Evolutionary conservation across 2,329 filamentous ascomycete species (phyloP), one percentile per base, ranked within the genome.

Genomic region (Nigrograna mackinnonii): DNA sequence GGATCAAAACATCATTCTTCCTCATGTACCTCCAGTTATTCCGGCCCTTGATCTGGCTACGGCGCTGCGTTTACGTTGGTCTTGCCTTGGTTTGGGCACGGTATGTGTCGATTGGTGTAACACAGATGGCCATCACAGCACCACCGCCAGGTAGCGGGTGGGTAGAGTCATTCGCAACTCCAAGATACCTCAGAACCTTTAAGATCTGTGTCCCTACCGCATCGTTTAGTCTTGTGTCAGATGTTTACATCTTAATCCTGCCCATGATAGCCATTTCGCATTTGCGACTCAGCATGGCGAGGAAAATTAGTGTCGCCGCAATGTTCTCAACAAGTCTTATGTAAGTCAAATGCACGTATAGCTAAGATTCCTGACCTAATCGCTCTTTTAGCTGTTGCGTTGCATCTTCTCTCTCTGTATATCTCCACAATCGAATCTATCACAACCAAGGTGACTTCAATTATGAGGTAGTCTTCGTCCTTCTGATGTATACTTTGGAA

Each of bases 1-100:
- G 18, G 4, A 32, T 32, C 13, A 46, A 46, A 22, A 33, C 43
- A 4, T 33, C 34, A 7, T 46, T 46, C 22, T 43, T 46, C 30
- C 18, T 46, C 11, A 46, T 46, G 43, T 46, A 46, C 21, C 39
- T 46, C 14, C 39, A 46, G 24, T 14, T 46, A 12, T 46, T 46
- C 22, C 6, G 22, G 4, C 38, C 43, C 4, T 26, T 46, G 12
- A 13, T 14, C 5, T 46, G 43, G 43, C 11, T 46, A 14, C 22
- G 39, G 12, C 16, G 24, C 18, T 18, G 31, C 21, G 9, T 16
- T n/a, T 46, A 46, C 18, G 21, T 34, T 22, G 39, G 38, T 18
- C 34, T 46, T 4, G 13, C 22, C 18, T 17, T 40, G 5, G 20
- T 22, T n/a, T 44, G 37, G 37, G 28, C 19, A 35, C 37, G 18